Evolutionary conservation across 257 asterid genomes (phyloP).

Genomic region (Solanum acaule): DNA sequence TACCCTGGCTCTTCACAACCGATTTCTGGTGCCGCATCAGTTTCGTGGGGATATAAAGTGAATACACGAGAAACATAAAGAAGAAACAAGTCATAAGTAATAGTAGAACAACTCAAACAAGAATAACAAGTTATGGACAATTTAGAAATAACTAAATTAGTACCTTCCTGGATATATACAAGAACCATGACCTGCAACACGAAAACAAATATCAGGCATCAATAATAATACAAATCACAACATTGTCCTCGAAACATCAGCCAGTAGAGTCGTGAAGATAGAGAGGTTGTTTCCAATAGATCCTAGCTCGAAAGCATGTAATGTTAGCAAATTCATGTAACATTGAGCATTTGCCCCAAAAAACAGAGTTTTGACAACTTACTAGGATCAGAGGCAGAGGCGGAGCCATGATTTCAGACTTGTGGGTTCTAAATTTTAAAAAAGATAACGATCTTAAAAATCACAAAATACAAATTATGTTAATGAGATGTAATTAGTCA

Average conservation of each 20-base stretch:
- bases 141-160: neutral
- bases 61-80: too few species aligned
- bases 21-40: too few species aligned
- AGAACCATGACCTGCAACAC: slow-evolving; percentile 60
- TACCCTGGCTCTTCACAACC: too few species aligned
- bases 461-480: too few species aligned
- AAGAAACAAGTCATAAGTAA: neutral
- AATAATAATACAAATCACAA: neutral
- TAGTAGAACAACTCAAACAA: neutral
- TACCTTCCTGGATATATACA: slow-evolving; percentile 86
- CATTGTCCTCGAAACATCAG: neutral
- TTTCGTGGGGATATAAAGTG: too few species aligned
- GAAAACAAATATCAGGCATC: neutral
- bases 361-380: slow-evolving; percentile 8
- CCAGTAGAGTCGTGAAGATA: neutral
- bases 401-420: too few species aligned
- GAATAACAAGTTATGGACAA: neutral
- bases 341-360: neutral
- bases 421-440: too few species aligned
- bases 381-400: slow-evolving; percentile 65
- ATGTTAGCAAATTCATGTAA: neutral
- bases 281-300: neutral
- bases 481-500: too few species aligned
- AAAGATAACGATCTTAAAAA: too few species aligned
- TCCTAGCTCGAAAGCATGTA: neutral